These are phyloP conservation scores for Mariannaea sp. DNA, from an alignment of 2,329 filamentous ascomycete species.

Conservation along the genomic window DNA sequence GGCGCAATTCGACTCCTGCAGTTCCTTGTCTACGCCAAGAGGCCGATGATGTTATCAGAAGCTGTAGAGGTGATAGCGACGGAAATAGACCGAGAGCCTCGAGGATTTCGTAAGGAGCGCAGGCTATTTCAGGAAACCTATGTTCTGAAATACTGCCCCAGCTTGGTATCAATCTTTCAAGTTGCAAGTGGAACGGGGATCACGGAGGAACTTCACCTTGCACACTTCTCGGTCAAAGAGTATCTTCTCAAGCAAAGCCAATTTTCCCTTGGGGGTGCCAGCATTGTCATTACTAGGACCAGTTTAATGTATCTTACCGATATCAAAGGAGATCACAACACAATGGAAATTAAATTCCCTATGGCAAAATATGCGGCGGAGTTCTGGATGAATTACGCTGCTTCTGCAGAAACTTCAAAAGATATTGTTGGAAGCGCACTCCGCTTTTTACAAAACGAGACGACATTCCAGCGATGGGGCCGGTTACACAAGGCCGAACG, in stretches of 20 bases:
- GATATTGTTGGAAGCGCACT: too few species aligned
- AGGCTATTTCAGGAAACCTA: slow-evolving; percentile 2
- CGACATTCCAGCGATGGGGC: too few species aligned
- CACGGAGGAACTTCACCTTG: slow-evolving; percentile 26
- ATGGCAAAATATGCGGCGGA: too few species aligned
- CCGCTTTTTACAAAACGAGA: too few species aligned
- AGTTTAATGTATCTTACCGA: slow-evolving; percentile 30
- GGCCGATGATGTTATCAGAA: slow-evolving; percentile 25
- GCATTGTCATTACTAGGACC: slow-evolving; percentile 26
- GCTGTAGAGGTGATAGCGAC: slow-evolving; percentile 32
- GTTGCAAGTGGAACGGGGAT: background rate
- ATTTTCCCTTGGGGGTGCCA: slow-evolving; percentile 4
- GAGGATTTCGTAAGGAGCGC: slow-evolving; percentile 15
- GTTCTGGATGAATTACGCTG: too few species aligned
- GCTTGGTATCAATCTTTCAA: slow-evolving; percentile 19
- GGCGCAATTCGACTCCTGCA: slow-evolving; percentile 29
- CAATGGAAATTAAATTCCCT: too few species aligned
- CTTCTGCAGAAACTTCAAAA: too few species aligned
- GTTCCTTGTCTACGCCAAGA: slow-evolving; percentile 27
- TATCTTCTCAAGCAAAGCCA: slow-evolving; percentile 25
- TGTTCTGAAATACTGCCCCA: slow-evolving; percentile 22
- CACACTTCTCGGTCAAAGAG: slow-evolving; percentile 37
- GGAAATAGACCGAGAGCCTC: slow-evolving; percentile 8
- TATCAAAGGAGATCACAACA: background rate
- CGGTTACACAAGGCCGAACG: too few species aligned